phyloP scores from a whole-genome alignment of 225 moss, liverwort and hornwort genomes.

The Sphagnum tenellum region DNA sequence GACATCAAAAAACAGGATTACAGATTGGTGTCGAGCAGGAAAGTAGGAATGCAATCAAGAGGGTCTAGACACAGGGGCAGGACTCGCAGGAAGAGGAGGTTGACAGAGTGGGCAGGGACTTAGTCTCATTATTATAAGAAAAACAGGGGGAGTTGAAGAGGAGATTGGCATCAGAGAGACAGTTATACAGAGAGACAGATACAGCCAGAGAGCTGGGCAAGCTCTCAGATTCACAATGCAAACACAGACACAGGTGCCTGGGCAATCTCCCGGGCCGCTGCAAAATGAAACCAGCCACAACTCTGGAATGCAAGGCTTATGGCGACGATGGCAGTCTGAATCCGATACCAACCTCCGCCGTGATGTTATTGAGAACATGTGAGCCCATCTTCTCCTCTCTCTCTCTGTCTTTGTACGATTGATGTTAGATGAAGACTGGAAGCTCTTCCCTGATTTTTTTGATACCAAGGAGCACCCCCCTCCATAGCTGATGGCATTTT shows the following conservation, averaged over 20 bases:
- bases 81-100: conserved; percentile 20
- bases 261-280: conserved; percentile 73
- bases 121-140: conserved; percentile 3
- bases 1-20: too few relatives aligned
- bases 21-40: too few relatives aligned
- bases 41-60: conserved; percentile 8
- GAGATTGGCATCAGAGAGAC: too few relatives aligned
- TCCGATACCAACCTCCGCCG: conserved; percentile 66
- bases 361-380: conserved; percentile 74
- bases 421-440: not conserved
- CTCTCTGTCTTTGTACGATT: conserved; percentile 38
- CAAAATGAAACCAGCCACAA: conserved; percentile 51
- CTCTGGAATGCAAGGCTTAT: conserved; percentile 10
- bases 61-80: conserved; percentile 16
- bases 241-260: conserved; percentile 75
- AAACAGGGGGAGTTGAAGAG: too few relatives aligned
- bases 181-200: not conserved
- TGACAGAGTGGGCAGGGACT: conserved; percentile 30
- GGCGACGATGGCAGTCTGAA: conserved; percentile 56
- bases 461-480: too few relatives aligned
- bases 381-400: conserved; percentile 22
- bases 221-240: conserved; percentile 54
- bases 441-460: too few relatives aligned
- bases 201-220: not conserved
- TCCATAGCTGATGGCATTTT: too few relatives aligned